Percentiles rank a stretch among this genome's conserved stretches.
Conservation (phyloP, 164 flowering plant species). For the Magnolia kwangsiensis region DNA sequence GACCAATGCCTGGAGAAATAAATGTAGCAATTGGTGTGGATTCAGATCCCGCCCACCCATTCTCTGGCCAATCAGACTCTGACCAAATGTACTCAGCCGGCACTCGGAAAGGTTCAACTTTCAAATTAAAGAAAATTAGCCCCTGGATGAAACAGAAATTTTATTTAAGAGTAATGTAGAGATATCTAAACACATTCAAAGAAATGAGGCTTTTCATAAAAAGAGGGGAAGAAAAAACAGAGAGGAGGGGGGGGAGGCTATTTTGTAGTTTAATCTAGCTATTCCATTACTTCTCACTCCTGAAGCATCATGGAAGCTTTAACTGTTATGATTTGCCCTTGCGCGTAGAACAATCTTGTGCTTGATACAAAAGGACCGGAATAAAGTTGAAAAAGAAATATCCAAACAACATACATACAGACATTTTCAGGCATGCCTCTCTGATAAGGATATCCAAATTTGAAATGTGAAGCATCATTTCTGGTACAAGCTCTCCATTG, state of each 20-base stretch:
- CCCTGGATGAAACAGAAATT: constrained; percentile 50
- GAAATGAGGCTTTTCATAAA: not conserved
- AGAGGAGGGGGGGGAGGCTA: not conserved
- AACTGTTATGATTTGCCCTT: not conserved
- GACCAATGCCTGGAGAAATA: constrained; percentile 78
- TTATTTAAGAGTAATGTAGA: not conserved
- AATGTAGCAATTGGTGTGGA: constrained; percentile 78
- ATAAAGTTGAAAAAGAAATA: constrained; percentile 1
- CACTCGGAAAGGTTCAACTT: constrained; percentile 30
- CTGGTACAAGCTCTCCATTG: not conserved
- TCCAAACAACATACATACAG: not conserved
- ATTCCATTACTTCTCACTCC: not conserved
- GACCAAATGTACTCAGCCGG: constrained; percentile 67
- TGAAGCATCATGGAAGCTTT: not conserved
- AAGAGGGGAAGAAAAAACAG: not conserved
- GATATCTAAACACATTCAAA: not conserved
- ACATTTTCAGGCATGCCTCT: not conserved
- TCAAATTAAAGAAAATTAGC: constrained; percentile 59
- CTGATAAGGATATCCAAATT: not conserved
- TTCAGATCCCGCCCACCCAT: constrained; percentile 82
- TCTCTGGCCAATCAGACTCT: constrained; percentile 87
- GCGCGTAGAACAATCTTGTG: not conserved
- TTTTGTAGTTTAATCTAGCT: not conserved
- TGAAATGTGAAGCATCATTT: not conserved
- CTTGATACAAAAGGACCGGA: not conserved